Percentiles rank a stretch among this genome's conserved stretches.
These are phyloP conservation scores for Fusarium penzigii DNA, from an alignment of 2,329 filamentous ascomycete species.

Conservation along the genomic window DNA sequence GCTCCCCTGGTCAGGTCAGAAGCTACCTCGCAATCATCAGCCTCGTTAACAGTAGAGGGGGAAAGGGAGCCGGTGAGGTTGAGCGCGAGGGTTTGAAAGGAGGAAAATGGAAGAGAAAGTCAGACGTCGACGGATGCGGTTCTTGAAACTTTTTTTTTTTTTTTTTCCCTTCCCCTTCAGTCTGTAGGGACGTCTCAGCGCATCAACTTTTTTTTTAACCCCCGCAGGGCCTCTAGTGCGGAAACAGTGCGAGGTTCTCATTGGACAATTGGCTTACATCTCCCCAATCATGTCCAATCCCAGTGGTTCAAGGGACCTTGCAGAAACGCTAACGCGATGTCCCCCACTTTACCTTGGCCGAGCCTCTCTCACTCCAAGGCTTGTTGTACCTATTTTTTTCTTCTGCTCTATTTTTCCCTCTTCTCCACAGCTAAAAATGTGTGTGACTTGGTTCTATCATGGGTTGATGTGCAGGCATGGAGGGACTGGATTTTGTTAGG, in stretches of 20 bases:
- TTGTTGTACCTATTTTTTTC: background rate
- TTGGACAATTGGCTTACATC: conserved; percentile 26
- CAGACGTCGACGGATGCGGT: conserved; percentile 20
- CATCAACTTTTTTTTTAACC: conserved; percentile 5
- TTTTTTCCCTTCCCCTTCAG: conserved; percentile 16
- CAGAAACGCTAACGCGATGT: conserved; percentile 25
- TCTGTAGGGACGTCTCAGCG: conserved; percentile 4
- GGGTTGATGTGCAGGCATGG: background rate
- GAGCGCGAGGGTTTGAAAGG: conserved; percentile 23
- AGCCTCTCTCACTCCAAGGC: conserved; percentile 28
- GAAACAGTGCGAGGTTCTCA: conserved; percentile 4
- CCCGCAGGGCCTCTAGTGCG: conserved; percentile 15
- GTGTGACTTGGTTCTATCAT: conserved; percentile 13
- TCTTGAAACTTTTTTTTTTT: conserved; percentile 32
- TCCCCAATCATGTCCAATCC: conserved; percentile 21
- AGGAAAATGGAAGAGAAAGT: conserved; percentile 20
- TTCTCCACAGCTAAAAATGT: no score
- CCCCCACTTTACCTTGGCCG: conserved; percentile 26
- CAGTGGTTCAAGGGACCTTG: conserved; percentile 17
- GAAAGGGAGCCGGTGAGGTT: conserved; percentile 15
- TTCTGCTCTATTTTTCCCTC: background rate
- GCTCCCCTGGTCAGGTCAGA: conserved; percentile 38
- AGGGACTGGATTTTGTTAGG: no score
- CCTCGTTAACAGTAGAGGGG: conserved; percentile 29
- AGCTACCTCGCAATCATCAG: conserved; percentile 42